A percentile compares a stretch with the other conserved stretches of the same genome.
phyloP scores from a whole-genome alignment of 306 rosid genomes.

The Senna tora region DNA sequence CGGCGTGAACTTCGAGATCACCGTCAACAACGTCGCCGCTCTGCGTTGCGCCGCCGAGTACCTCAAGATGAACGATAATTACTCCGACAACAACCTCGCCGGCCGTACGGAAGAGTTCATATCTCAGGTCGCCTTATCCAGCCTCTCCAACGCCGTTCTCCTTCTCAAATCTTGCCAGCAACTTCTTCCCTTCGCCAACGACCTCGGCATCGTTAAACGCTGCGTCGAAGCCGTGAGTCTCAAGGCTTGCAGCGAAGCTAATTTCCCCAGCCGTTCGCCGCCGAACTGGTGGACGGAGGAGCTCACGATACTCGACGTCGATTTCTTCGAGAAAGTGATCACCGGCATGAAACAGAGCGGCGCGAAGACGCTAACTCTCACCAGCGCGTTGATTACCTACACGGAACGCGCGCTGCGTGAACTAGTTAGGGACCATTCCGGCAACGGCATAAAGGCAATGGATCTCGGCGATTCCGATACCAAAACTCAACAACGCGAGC shows the following conservation, averaged over 20 bases:
- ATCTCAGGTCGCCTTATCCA: constrained; percentile 64
- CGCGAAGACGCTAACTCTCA: constrained; percentile 52
- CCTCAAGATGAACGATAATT: constrained; percentile 79
- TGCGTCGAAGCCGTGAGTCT: constrained; percentile 56
- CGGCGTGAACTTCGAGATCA: constrained; percentile 89
- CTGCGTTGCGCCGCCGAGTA: constrained; percentile 82
- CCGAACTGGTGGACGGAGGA: constrained; percentile 97
- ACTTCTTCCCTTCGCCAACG: constrained; percentile 61
- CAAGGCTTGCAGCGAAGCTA: constrained; percentile 71
- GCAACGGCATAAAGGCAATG: constrained; percentile 35
- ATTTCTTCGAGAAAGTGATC: constrained; percentile 57
- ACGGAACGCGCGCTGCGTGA: constrained; percentile 74
- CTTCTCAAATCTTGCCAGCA: constrained; percentile 69
- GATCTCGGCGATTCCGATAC: constrained; percentile 35
- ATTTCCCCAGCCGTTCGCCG: constrained; percentile 73
- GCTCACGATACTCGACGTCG: constrained; percentile 58
- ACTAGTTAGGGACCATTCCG: constrained; percentile 82
- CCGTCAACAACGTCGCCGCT: constrained; percentile 71
- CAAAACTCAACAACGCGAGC: constrained; percentile 50
- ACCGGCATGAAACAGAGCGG: constrained; percentile 65
- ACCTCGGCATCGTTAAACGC: constrained; percentile 54
- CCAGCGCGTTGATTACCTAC: constrained; percentile 73
- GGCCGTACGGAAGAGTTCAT: constrained; percentile 78
- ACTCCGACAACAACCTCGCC: constrained; percentile 66
- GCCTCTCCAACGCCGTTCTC: constrained; percentile 58